Percentiles rank a stretch among this genome's conserved stretches.
Evolutionary conservation across 495 filamentous ascomycete species (phyloP).

Genomic region (Xylaria scruposa): DNA sequence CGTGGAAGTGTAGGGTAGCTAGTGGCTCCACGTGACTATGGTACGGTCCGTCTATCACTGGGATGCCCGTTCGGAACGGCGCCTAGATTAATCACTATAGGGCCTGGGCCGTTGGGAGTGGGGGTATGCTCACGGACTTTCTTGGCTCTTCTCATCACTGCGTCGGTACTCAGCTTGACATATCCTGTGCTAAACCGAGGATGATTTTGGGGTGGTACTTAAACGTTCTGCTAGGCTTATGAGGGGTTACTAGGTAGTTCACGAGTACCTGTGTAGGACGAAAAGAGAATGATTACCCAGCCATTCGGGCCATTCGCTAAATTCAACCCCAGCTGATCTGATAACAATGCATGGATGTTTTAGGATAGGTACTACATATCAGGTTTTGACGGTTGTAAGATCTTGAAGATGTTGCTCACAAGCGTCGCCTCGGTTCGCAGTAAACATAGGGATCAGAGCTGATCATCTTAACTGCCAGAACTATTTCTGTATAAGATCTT

Average conservation of each 20-base stretch:
- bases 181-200: background rate
- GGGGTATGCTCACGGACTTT: slow-evolving; percentile 8
- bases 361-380: background rate
- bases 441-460: background rate
- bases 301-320: background rate
- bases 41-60: slow-evolving; percentile 1
- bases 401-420: background rate
- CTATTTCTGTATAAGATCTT: background rate
- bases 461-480: background rate
- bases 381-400: background rate
- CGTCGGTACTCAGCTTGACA: background rate
- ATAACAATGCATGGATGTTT: background rate
- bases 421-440: background rate
- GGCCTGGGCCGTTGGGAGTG: background rate
- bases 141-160: slow-evolving; percentile 10
- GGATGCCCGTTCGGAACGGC: slow-evolving; percentile 6
- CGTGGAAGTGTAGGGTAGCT: slow-evolving; percentile 2
- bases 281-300: background rate
- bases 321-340: background rate
- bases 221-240: background rate
- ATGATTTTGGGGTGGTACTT: background rate
- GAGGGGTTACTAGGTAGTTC: background rate
- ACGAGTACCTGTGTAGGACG: background rate
- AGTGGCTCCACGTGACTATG: slow-evolving; percentile 14
- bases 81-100: slow-evolving; percentile 10